These are phyloP conservation scores for Chaetomium sp. DNA, from an alignment of 2,329 filamentous ascomycete species.

Conservation along the genomic window DNA sequence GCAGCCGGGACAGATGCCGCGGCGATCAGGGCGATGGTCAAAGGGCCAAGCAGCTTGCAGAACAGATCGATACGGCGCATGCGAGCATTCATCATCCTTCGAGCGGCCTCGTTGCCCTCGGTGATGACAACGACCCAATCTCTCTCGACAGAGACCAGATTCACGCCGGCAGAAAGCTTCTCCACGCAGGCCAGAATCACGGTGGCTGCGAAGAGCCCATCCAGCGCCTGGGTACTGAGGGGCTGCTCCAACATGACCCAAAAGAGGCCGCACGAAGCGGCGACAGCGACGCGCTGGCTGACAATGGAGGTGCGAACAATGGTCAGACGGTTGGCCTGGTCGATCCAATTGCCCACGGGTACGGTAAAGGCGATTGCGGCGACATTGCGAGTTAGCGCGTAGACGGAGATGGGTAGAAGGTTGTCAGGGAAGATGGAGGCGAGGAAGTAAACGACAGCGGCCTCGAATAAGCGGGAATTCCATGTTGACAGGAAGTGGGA, in stretches of 20 bases:
- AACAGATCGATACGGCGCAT: slow-evolving; percentile 54
- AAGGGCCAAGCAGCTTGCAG: slow-evolving; percentile 50
- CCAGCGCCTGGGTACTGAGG: slow-evolving; percentile 22
- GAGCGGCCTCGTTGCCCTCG: slow-evolving; percentile 30
- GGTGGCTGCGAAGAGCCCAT: slow-evolving; percentile 30
- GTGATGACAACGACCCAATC: slow-evolving; percentile 60
- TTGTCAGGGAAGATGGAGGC: slow-evolving; percentile 51
- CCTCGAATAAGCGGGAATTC: slow-evolving; percentile 39
- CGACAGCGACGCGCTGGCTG: slow-evolving; percentile 39
- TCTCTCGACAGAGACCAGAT: slow-evolving; percentile 61
- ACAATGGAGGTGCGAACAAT: slow-evolving; percentile 46
- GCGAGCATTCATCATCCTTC: slow-evolving; percentile 38
- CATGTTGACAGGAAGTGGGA: slow-evolving; percentile 58
- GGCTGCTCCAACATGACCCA: slow-evolving; percentile 28
- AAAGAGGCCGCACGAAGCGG: slow-evolving; percentile 42
- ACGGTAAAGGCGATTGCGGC: slow-evolving; percentile 54
- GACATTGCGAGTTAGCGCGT: slow-evolving; percentile 54
- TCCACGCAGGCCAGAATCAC: slow-evolving; percentile 59
- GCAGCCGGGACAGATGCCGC: slow-evolving; percentile 39
- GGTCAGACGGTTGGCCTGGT: slow-evolving; percentile 44
- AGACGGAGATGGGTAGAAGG: slow-evolving; percentile 59
- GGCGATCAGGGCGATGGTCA: slow-evolving; percentile 44
- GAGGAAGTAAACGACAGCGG: slow-evolving; percentile 49
- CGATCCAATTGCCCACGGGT: slow-evolving; percentile 52
- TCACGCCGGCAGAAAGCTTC: slow-evolving; percentile 59